A percentile compares a stretch with the other conserved stretches of the same genome.
Evolutionary conservation across 2,329 filamentous ascomycete species (phyloP).

Genomic region (Alternaria tenuissima): DNA sequence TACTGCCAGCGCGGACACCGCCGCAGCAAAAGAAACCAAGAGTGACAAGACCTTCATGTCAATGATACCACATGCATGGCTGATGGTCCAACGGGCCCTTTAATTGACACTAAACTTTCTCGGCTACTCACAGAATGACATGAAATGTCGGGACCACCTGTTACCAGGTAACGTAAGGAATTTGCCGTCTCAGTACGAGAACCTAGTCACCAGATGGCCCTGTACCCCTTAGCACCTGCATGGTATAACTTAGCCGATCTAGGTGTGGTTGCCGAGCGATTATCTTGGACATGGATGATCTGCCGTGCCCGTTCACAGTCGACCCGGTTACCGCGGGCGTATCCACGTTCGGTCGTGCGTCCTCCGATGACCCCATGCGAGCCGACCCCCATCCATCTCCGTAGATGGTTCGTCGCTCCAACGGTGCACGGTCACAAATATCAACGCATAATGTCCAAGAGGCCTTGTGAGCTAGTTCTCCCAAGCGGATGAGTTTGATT

Average conservation of each 20-base stretch:
- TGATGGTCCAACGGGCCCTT: slow-evolving; percentile 8
- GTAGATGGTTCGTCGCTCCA: not conserved
- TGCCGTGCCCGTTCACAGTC: slow-evolving; percentile 1
- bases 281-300: not conserved
- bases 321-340: slow-evolving; percentile 1
- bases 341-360: slow-evolving; percentile 5
- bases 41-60: slow-evolving; percentile 25
- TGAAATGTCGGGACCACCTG: not conserved
- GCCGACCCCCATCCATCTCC: not conserved
- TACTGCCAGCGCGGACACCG: slow-evolving; percentile 22
- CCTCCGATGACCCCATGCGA: not conserved
- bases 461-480: not conserved
- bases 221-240: not conserved
- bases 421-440: not conserved
- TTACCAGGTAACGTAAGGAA: not conserved
- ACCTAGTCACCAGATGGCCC: not conserved
- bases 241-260: not conserved
- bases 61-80: slow-evolving; percentile 9
- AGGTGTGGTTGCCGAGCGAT: not conserved
- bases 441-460: not conserved
- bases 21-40: slow-evolving; percentile 19
- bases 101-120: slow-evolving; percentile 6
- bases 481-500: not conserved
- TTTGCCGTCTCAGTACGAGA: not conserved
- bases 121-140: slow-evolving; percentile 2